A percentile compares a stretch with the other conserved stretches of the same genome.
phyloP scores from a whole-genome alignment of 2,329 filamentous ascomycete species.

The Paraconiothyrium sp. region DNA sequence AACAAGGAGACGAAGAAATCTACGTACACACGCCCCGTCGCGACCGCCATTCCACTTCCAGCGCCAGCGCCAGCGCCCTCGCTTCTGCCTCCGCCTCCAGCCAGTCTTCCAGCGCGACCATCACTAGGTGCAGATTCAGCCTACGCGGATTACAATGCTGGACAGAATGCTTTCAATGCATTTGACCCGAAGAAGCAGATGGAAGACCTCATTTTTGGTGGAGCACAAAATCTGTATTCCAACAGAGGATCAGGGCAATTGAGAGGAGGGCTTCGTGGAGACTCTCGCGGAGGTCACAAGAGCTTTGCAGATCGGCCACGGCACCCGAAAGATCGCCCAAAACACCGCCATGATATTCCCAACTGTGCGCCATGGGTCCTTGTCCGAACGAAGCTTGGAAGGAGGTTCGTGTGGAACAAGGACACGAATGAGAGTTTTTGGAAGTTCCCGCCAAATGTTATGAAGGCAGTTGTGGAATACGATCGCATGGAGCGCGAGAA shows the following conservation, averaged over 20 bases:
- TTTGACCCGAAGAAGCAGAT: slow-evolving; percentile 54
- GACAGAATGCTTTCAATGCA: slow-evolving; percentile 53
- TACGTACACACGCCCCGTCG: slow-evolving; percentile 78
- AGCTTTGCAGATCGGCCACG: slow-evolving; percentile 68
- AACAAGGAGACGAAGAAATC: slow-evolving; percentile 83
- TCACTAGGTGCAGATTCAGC: slow-evolving; percentile 19
- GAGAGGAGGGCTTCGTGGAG: slow-evolving; percentile 50
- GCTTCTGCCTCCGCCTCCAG: slow-evolving; percentile 16
- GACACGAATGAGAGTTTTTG: slow-evolving; percentile 90
- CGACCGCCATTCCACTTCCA: slow-evolving; percentile 19
- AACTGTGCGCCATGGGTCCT: slow-evolving; percentile 87
- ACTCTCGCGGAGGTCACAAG: slow-evolving; percentile 59
- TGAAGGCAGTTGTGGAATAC: slow-evolving; percentile 76
- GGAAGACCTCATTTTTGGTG: slow-evolving; percentile 56
- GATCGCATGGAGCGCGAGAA: slow-evolving; percentile 76
- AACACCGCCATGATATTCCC: slow-evolving; percentile 80
- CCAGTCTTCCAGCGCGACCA: slow-evolving; percentile 13
- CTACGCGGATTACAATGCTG: slow-evolving; percentile 46
- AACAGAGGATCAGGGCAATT: slow-evolving; percentile 25
- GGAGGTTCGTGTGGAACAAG: slow-evolving; percentile 90
- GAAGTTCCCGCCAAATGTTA: slow-evolving; percentile 89
- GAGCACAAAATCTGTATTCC: slow-evolving; percentile 31
- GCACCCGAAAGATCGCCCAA: slow-evolving; percentile 82
- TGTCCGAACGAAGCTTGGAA: slow-evolving; percentile 89
- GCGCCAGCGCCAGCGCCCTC: slow-evolving; percentile 15